Conservation (phyloP, 306 rosid species). For the Cucumis sativus region Cucumber_9930_V3 NC_026658.2:2966501-2967000, state of each 20-base stretch:
- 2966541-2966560: conserved; percentile 55
- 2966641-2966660: conserved; percentile 50
- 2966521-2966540: conserved; percentile 58
- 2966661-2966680: conserved; percentile 61
- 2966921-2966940: neutral
- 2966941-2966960: neutral
- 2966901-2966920: neutral
- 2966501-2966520: conserved; percentile 46
- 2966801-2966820: conserved; percentile 40
- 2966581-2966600: conserved; percentile 63
- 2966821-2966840: conserved; percentile 25
- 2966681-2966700: conserved; percentile 19
- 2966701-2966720: conserved; percentile 19
- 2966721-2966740: conserved; percentile 15
- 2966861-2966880: neutral
- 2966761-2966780: neutral
- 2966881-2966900: neutral
- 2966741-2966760: conserved; percentile 20
- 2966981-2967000: neutral
- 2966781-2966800: conserved; percentile 30
- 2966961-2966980: neutral
- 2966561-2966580: conserved; percentile 70
- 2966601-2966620: conserved; percentile 78
- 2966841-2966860: conserved; percentile 20
- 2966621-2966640: conserved; percentile 53